Base-by-base conservation (phyloP, 257 asterid genomes). In the Penstemon barbatus region DNA sequence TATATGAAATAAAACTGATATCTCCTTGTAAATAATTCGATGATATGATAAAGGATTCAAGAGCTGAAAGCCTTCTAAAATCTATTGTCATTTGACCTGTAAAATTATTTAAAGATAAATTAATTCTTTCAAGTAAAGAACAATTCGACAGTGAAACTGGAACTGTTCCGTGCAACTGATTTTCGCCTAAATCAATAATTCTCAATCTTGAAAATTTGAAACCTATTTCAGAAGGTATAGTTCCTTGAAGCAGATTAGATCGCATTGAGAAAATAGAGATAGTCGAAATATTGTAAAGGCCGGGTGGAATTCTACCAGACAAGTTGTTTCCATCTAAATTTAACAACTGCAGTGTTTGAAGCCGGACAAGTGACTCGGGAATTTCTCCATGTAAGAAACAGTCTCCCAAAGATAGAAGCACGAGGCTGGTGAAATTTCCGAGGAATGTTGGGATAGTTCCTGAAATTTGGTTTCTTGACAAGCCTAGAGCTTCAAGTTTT, bases 391-490 rank as follows among this genome's bases (percentile, higher is more conserved):
- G 44, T 12, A 83, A 63, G 12, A 54, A 37, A 42, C 82, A 79
- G 3, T 25, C 4, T 0, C 19, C 33, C 3, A 78, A 57, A n/a
- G 43, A 72, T 50, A 83, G 46, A 3, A 3, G 1, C 2, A n/a
- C 19, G 3, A 79, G 63, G 33, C 65, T 57, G 6, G 85, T 71
- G 13, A 83, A 49, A 51, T 79, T 79, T 13, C 80, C 85, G 8
- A 82, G 9, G 1, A 70, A 79, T 36, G 51, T 69, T 6, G 81
- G 83, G 55, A 83, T 77, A 7, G 62, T 6, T 15, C 84, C 84
- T 0, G 70, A 69, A 12, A 77, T 38, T 4, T 36, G 13, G 63
- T 78, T 81, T 11, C 5, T 11, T 9, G 71, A 65, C 38, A 81
- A 33, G 46, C 9, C 41, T 5, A 79, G 42, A 57, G 7, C 5